These are phyloP conservation scores for Pulveroboletus sp. DNA, from an alignment of 768 basidiomycete species.

Conservation along the genomic window DNA sequence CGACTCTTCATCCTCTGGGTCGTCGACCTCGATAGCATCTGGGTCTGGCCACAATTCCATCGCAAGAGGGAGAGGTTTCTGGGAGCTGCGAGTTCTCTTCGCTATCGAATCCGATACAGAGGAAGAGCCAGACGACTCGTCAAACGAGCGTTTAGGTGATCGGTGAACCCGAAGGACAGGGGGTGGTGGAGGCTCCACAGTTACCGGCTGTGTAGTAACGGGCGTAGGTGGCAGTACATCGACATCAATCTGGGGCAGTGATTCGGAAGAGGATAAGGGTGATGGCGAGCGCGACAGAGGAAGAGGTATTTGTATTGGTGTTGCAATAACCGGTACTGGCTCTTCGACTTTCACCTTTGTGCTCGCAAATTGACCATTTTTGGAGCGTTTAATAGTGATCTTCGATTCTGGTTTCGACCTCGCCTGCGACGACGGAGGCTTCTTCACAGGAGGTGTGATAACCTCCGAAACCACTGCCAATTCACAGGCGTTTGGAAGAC, in stretches of 20 bases:
- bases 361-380: slow-evolving; percentile 22
- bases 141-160: slow-evolving; percentile 60
- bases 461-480: slow-evolving; percentile 31
- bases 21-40: slow-evolving; percentile 25
- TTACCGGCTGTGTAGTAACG: slow-evolving; percentile 15
- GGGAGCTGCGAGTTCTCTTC: slow-evolving; percentile 34
- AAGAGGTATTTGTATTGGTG: slow-evolving; percentile 35
- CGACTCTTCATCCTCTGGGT: slow-evolving; percentile 29
- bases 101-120: slow-evolving; percentile 33
- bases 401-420: slow-evolving; percentile 27
- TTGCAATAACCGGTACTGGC: slow-evolving; percentile 9
- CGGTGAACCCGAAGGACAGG: slow-evolving; percentile 36
- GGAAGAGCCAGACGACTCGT: slow-evolving; percentile 51
- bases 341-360: slow-evolving; percentile 24
- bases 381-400: slow-evolving; percentile 13
- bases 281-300: slow-evolving; percentile 39
- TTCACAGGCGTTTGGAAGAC: slow-evolving; percentile 65
- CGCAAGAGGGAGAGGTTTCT: slow-evolving; percentile 21
- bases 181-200: slow-evolving; percentile 11
- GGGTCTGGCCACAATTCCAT: slow-evolving; percentile 13
- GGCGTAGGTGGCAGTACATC: slow-evolving; percentile 30
- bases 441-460: slow-evolving; percentile 31
- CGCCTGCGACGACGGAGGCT: slow-evolving; percentile 30
- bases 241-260: slow-evolving; percentile 22
- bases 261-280: slow-evolving; percentile 27